These are phyloP conservation scores for Lyophyllum atratum DNA, from an alignment of 768 basidiomycete species.

Conservation along the genomic window DNA sequence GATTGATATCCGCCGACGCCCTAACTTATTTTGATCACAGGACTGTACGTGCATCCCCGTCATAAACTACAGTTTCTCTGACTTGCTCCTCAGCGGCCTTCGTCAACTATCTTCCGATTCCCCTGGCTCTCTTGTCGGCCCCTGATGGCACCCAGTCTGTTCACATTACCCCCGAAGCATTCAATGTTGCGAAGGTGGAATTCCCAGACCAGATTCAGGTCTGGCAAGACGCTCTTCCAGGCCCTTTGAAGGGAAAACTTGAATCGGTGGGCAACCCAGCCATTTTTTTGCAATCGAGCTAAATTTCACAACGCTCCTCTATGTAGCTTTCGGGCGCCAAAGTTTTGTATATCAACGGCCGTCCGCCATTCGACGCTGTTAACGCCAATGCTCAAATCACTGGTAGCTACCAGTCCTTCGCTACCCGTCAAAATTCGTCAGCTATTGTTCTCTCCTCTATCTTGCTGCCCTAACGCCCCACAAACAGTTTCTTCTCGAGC, in stretches of 20 bases:
- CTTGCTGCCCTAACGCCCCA: not conserved
- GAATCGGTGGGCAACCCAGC: constrained; percentile 33
- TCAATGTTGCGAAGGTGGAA: constrained; percentile 48
- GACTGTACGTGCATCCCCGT: constrained; percentile 17
- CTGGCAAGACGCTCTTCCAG: constrained; percentile 56
- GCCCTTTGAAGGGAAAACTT: constrained; percentile 46
- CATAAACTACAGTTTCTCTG: not conserved
- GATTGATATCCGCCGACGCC: not conserved
- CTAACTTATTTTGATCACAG: constrained; percentile 5
- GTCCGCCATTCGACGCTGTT: constrained; percentile 51
- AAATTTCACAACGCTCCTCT: not conserved
- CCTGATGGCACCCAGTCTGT: constrained; percentile 45
- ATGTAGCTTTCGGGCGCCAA: constrained; percentile 48
- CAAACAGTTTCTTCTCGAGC: constrained; percentile 46
- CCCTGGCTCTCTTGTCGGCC: constrained; percentile 49
- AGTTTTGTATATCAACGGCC: constrained; percentile 54
- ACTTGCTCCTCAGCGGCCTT: constrained; percentile 34
- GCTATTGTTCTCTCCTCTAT: constrained; percentile 9
- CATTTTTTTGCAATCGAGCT: not conserved
- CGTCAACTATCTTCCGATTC: constrained; percentile 49
- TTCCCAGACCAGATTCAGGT: constrained; percentile 52
- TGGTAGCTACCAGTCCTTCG: constrained; percentile 54
- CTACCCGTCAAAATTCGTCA: constrained; percentile 50
- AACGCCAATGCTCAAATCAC: constrained; percentile 51
- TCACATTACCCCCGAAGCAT: constrained; percentile 57